phyloP scores from a whole-genome alignment of 768 basidiomycete genomes.

The Asterophora parasitica region DNA sequence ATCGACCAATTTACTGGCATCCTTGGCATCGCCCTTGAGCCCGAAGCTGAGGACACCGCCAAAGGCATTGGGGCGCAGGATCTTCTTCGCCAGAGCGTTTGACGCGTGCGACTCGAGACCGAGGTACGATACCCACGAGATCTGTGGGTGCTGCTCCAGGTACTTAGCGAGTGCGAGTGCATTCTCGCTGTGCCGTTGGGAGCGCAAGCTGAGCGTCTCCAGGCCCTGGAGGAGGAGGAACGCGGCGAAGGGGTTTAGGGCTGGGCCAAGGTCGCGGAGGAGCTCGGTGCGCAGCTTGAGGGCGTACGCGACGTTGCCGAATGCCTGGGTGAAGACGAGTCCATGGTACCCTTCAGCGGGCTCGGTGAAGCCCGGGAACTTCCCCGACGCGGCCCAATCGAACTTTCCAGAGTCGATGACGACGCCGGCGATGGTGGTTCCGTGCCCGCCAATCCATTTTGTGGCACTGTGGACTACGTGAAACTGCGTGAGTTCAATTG shows the following conservation, averaged over 20 bases:
- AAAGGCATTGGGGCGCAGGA: slow-evolving; percentile 50
- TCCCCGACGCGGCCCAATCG: slow-evolving; percentile 64
- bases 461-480: slow-evolving; percentile 66
- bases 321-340: slow-evolving; percentile 58
- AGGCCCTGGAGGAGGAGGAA: slow-evolving; percentile 77
- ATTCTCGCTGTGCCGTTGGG: slow-evolving; percentile 68
- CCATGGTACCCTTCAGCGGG: slow-evolving; percentile 81
- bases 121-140: slow-evolving; percentile 77
- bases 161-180: slow-evolving; percentile 62
- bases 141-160: slow-evolving; percentile 57
- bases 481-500: neutral
- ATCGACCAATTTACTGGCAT: slow-evolving; percentile 63
- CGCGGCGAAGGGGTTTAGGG: slow-evolving; percentile 66
- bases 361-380: slow-evolving; percentile 70
- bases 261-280: slow-evolving; percentile 64
- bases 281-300: slow-evolving; percentile 58
- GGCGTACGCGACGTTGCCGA: slow-evolving; percentile 60
- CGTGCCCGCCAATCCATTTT: slow-evolving; percentile 84
- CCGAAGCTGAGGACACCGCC: slow-evolving; percentile 82
- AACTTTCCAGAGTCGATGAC: slow-evolving; percentile 73
- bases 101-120: slow-evolving; percentile 62
- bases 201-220: slow-evolving; percentile 71
- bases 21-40: slow-evolving; percentile 50
- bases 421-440: slow-evolving; percentile 75
- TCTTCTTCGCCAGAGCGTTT: slow-evolving; percentile 50